Evolutionary conservation across 1,284 basidiomycete species (phyloP), one percentile per base, ranked within the genome.

Genomic region (Malassezia dermatis): DNA sequence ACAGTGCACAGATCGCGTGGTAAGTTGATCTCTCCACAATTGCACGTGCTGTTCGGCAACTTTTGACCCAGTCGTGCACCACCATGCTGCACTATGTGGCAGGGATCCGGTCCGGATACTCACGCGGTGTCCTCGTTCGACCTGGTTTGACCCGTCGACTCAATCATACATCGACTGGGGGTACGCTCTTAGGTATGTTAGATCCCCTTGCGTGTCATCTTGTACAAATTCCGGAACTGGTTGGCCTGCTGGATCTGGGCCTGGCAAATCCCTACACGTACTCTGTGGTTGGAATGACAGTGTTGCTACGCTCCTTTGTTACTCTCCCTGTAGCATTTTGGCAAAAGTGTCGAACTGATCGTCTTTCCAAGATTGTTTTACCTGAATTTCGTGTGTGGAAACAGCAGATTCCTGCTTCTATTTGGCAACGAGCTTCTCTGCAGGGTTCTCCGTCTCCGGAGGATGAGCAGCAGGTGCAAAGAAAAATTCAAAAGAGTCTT

Each of bases 271-370:
- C 64, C 1, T 67, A 69, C 35, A 64, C 87, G 0, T 79, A 82
- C 1, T 84, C 86, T 2, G 87, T 91, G 59, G 83, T 90, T 40
- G 70, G 87, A 3, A 78, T 83, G 53, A 86, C 88, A 1, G 73
- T 88, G 42, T 66, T 81, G 12, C 79, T 84, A 30, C 82, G 89
- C 62, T 76, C 84, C 8, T 76, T 78, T 0, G 71, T 83, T 45
- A 83, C 87, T 1, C 78, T 89, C 5, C 89, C 88, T 17, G 78
- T 86, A 58, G 82, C 84, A 58, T 69, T 88, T 74, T 90, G 88
- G 88, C 87, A 89, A 63, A 63, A 82, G 64, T 78, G 77, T 62
- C 80, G 85, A 52, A 80, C 83, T 62, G 80, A 81, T 75, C 78
- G 81, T 58, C 79, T 83, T 19, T 82, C 85, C 63, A 81, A 86